Evolutionary conservation across 1,284 basidiomycete genomes (phyloP).

Genomic region (Meripilus lineatus): DNA sequence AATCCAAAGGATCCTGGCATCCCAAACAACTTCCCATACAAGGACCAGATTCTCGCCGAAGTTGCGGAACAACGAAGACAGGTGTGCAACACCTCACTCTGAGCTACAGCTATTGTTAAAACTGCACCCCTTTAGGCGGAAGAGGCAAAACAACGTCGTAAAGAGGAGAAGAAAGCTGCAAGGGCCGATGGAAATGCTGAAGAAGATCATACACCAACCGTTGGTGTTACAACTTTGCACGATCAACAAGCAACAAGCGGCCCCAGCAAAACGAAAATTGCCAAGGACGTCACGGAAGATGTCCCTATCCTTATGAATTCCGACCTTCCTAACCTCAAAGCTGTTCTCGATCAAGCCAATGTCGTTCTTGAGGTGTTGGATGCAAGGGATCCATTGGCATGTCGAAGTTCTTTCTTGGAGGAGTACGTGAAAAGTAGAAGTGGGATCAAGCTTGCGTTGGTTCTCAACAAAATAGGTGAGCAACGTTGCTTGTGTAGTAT

Average conservation of each 20-base stretch:
- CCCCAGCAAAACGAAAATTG: slow-evolving; percentile 8
- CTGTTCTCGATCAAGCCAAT: slow-evolving; percentile 81
- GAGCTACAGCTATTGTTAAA: neutral
- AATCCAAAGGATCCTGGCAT: slow-evolving; percentile 90
- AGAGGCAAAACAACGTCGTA: slow-evolving; percentile 66
- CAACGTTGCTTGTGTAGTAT: slow-evolving; percentile 12
- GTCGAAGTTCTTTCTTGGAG: slow-evolving; percentile 65
- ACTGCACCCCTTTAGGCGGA: slow-evolving; percentile 42
- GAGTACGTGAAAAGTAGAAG: slow-evolving; percentile 42
- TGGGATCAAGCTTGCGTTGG: slow-evolving; percentile 55
- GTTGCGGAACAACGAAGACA: slow-evolving; percentile 74
- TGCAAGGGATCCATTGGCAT: slow-evolving; percentile 76
- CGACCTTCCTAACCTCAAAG: slow-evolving; percentile 60
- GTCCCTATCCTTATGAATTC: slow-evolving; percentile 62
- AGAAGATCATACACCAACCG: slow-evolving; percentile 23
- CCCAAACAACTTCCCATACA: slow-evolving; percentile 96
- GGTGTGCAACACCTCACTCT: slow-evolving; percentile 38
- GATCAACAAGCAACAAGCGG: slow-evolving; percentile 17
- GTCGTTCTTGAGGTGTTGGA: slow-evolving; percentile 84
- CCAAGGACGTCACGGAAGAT: slow-evolving; percentile 35
- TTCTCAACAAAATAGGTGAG: slow-evolving; percentile 87
- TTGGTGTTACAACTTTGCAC: slow-evolving; percentile 11
- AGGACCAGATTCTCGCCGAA: slow-evolving; percentile 94
- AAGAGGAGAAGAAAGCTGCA: slow-evolving; percentile 53
- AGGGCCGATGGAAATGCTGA: slow-evolving; percentile 28